These are phyloP conservation scores for Xylariales sp. DNA, from an alignment of 2,329 filamentous ascomycete species.

Conservation along the genomic window DNA sequence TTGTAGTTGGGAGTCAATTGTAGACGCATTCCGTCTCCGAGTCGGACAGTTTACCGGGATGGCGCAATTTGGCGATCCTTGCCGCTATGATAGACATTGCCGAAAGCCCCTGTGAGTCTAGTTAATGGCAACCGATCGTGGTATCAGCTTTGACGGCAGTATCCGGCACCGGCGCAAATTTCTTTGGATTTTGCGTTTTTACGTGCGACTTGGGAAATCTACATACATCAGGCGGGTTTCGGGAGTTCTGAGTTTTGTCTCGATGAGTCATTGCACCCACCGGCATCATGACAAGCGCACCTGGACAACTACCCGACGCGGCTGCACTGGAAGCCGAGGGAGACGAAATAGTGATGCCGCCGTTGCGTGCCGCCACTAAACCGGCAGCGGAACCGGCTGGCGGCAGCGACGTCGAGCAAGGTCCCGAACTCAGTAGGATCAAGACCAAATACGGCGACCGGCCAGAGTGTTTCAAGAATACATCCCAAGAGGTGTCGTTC, in stretches of 20 bases:
- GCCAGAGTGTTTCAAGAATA: constrained; percentile 57
- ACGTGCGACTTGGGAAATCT: too few species aligned
- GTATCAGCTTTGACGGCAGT: too few species aligned
- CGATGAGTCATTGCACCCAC: too few species aligned
- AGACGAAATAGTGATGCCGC: not conserved
- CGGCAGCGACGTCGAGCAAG: constrained; percentile 1
- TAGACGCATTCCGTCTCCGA: not conserved
- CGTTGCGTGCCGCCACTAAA: not conserved
- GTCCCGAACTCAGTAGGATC: not conserved
- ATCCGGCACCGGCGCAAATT: too few species aligned
- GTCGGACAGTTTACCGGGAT: not conserved
- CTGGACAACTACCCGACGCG: not conserved
- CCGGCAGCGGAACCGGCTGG: not conserved
- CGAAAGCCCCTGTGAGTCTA: too few species aligned
- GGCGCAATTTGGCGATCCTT: not conserved
- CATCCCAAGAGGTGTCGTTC: constrained; percentile 59
- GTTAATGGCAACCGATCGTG: too few species aligned
- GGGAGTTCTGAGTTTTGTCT: too few species aligned
- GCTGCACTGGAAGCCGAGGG: not conserved
- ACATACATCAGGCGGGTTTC: too few species aligned
- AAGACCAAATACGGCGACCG: constrained; percentile 23
- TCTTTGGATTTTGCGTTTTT: too few species aligned
- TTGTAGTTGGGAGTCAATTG: too few species aligned
- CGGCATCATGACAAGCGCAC: not conserved
- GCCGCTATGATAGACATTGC: too few species aligned